Percentiles rank a stretch among this genome's conserved stretches.
These are phyloP conservation scores for Taxawa tesnikishii DNA, from an alignment of 2,329 filamentous ascomycete species.

Conservation along the genomic window DNA sequence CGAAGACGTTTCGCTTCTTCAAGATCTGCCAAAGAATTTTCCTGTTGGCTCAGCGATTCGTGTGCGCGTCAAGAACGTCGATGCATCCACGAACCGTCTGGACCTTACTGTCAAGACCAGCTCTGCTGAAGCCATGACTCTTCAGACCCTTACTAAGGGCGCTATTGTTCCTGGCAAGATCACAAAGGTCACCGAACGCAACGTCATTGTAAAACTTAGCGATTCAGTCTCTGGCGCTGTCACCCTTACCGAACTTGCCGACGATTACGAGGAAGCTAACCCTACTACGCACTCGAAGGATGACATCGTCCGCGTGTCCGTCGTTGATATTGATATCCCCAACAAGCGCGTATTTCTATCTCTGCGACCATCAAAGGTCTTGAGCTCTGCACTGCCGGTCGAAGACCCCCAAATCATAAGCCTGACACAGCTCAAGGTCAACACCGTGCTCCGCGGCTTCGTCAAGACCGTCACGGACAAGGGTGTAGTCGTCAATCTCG, in stretches of 20 bases:
- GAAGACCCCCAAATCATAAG: slow-evolving; percentile 68
- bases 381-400: slow-evolving; percentile 73
- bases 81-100: slow-evolving; percentile 60
- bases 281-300: slow-evolving; percentile 67
- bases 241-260: slow-evolving; percentile 68
- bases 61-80: slow-evolving; percentile 64
- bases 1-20: slow-evolving; percentile 69
- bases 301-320: slow-evolving; percentile 76
- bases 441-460: slow-evolving; percentile 79
- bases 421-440: slow-evolving; percentile 57
- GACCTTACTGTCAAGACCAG: slow-evolving; percentile 66
- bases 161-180: slow-evolving; percentile 74
- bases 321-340: slow-evolving; percentile 64
- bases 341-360: slow-evolving; percentile 82
- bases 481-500: slow-evolving; percentile 76
- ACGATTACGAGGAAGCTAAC: slow-evolving; percentile 74
- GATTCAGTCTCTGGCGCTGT: slow-evolving; percentile 69
- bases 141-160: slow-evolving; percentile 62
- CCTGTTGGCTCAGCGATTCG: slow-evolving; percentile 81
- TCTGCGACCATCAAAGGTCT: slow-evolving; percentile 71
- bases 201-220: slow-evolving; percentile 75
- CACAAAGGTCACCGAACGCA: slow-evolving; percentile 73
- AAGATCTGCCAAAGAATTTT: slow-evolving; percentile 67
- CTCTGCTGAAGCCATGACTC: slow-evolving; percentile 43
- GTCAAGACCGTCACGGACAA: slow-evolving; percentile 82